These are phyloP conservation scores for Lathyrus tuberosus DNA, from an alignment of 306 rosid species.

Conservation along the genomic window DNA sequence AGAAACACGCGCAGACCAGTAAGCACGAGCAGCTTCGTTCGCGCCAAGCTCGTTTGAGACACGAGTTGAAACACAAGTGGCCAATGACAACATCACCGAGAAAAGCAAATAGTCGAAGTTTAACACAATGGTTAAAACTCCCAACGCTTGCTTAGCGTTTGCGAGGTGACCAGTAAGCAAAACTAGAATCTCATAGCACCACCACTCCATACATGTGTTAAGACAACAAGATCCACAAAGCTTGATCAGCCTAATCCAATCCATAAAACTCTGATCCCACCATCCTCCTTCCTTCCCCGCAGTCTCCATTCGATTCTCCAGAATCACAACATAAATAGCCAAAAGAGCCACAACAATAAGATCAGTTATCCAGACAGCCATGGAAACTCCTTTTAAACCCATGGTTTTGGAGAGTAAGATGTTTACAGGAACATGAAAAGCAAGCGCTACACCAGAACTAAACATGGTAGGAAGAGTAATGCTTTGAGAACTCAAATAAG, in stretches of 20 bases:
- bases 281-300: conserved; percentile 76
- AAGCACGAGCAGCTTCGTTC: conserved; percentile 53
- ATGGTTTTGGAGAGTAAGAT: conserved; percentile 60
- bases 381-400: conserved; percentile 75
- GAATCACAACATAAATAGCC: conserved; percentile 50
- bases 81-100: conserved; percentile 76
- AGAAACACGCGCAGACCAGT: conserved; percentile 58
- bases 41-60: conserved; percentile 87
- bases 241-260: conserved; percentile 71
- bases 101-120: conserved; percentile 77
- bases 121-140: conserved; percentile 61
- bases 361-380: conserved; percentile 85
- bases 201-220: conserved; percentile 90
- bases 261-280: conserved; percentile 60
- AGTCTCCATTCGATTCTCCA: conserved; percentile 45
- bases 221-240: conserved; percentile 86
- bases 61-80: conserved; percentile 74
- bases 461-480: conserved; percentile 79
- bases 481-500: conserved; percentile 79
- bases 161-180: conserved; percentile 73
- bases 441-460: conserved; percentile 63
- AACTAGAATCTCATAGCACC: conserved; percentile 90
- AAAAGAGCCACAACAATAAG: conserved; percentile 60
- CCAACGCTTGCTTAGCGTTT: conserved; percentile 63
- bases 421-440: conserved; percentile 73